Evolutionary conservation across 805 yeast species (phyloP), one percentile per base, ranked within the genome.

Genomic region (Debaryomyces maramus): DNA sequence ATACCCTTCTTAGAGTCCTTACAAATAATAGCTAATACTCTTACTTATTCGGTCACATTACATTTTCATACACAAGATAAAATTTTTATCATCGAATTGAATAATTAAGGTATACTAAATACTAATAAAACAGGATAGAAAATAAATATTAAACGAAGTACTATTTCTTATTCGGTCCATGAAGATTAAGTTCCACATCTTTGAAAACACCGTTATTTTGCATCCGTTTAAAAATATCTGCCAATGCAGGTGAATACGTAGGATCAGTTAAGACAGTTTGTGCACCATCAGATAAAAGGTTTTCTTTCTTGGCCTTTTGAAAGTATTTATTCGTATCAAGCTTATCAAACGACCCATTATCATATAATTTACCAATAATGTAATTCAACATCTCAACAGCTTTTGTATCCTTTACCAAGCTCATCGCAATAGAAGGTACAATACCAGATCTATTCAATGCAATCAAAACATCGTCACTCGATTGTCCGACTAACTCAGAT

Each of bases 361-460:
- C 41, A 46, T 66, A 66, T 5, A 69, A 46, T 11, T 52, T 50
- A 5, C 23, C 21, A 11, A 40, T 40, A 7, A 58, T 38, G 33
- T 59, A 53, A 17, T 52, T 53, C 4, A 56, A 43, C 40, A 65
- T 51, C 26, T 47, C 41, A 11, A 50, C 43, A 2, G 53, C 50
- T 39, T 63, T 53, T 13, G 45, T 35, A 36, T 55, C 56, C n/a
- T 60, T 49, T n/a, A 60, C 20, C 6, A 58, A 35, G 27, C 56
- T 50, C 40, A 64, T 46, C 6, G 54, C 50, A 5, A 60, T 39
- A 11, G 70, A 63, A 1, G 51, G 53, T 2, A 53, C 48, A 14
- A 67, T 53, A 3, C 57, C 62, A 14, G 72, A 54, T 20, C 55
- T 45, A 40, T 62, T 61, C 13, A 70, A 50, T 1, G 68, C 72